Conservation (phyloP, 495 filamentous ascomycete species). For the Talaromyces adpressus region DNA sequence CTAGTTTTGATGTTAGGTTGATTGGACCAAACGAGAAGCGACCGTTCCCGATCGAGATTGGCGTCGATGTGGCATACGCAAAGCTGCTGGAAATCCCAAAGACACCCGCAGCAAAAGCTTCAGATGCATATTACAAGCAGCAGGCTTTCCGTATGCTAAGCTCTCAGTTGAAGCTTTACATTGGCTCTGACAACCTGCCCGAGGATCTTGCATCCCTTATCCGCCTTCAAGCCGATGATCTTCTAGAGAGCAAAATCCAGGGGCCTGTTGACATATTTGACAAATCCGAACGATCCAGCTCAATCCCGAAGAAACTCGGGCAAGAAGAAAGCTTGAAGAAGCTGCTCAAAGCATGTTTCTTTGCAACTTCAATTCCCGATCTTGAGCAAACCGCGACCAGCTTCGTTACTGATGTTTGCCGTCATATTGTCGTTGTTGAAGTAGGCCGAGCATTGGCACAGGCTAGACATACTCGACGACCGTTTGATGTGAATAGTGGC, state of each 20-base stretch:
- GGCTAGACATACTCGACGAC: conserved; percentile 59
- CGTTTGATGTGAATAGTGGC: conserved; percentile 76
- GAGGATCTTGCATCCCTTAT: conserved; percentile 82
- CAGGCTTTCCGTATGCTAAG: conserved; percentile 83
- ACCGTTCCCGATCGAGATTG: conserved; percentile 76
- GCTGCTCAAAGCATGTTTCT: conserved; percentile 80
- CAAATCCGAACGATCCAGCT: conserved; percentile 67
- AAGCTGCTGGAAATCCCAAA: conserved; percentile 77
- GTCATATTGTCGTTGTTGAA: conserved; percentile 90
- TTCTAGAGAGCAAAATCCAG: conserved; percentile 60
- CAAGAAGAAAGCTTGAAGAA: conserved; percentile 79
- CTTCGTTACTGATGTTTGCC: conserved; percentile 72
- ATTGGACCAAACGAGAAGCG: conserved; percentile 82
- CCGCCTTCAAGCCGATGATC: conserved; percentile 81
- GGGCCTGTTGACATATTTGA: conserved; percentile 55
- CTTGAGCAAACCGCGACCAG: conserved; percentile 63
- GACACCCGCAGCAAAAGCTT: conserved; percentile 54
- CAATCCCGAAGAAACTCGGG: conserved; percentile 74
- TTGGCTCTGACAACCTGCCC: conserved; percentile 80
- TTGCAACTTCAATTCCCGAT: conserved; percentile 75
- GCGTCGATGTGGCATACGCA: conserved; percentile 80
- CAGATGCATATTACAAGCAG: conserved; percentile 83
- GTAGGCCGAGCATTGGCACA: conserved; percentile 72
- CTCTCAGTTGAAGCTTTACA: conserved; percentile 79
- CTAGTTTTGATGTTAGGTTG: conserved; percentile 80